These are phyloP conservation scores for Boletus reticulatus DNA, from an alignment of 768 basidiomycete species.

Conservation along the genomic window DNA sequence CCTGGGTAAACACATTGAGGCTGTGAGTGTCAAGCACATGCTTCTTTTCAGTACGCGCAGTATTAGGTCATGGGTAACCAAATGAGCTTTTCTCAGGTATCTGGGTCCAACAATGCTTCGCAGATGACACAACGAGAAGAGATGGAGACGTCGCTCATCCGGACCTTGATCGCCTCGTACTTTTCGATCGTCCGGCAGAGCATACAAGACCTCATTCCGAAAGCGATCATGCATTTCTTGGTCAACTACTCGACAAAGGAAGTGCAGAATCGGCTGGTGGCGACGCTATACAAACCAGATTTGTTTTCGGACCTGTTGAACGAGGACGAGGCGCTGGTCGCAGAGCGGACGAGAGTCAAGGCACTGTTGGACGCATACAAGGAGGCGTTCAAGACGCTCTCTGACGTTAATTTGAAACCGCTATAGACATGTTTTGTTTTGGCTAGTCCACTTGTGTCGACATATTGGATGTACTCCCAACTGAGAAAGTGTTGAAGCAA, in stretches of 20 bases:
- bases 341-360: conserved; percentile 92
- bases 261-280: conserved; percentile 95
- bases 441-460: not conserved
- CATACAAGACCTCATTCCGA: conserved; percentile 95
- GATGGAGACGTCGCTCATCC: conserved; percentile 94
- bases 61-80: conserved; percentile 12
- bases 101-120: conserved; percentile 56
- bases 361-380: conserved; percentile 94
- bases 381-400: conserved; percentile 86
- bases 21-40: conserved; percentile 54
- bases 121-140: conserved; percentile 83
- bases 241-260: conserved; percentile 97
- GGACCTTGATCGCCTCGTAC: conserved; percentile 92
- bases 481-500: not conserved
- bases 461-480: not conserved
- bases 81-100: conserved; percentile 37
- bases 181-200: conserved; percentile 95
- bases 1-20: conserved; percentile 94
- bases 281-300: conserved; percentile 91
- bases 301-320: conserved; percentile 87
- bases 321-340: conserved; percentile 94
- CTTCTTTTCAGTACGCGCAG: conserved; percentile 1
- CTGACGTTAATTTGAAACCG: conserved; percentile 77
- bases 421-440: conserved; percentile 28
- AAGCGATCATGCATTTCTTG: conserved; percentile 97